Evolutionary conservation across 2,329 filamentous ascomycete species (phyloP).

Genomic region (Colletotrichum tropicale): DNA sequence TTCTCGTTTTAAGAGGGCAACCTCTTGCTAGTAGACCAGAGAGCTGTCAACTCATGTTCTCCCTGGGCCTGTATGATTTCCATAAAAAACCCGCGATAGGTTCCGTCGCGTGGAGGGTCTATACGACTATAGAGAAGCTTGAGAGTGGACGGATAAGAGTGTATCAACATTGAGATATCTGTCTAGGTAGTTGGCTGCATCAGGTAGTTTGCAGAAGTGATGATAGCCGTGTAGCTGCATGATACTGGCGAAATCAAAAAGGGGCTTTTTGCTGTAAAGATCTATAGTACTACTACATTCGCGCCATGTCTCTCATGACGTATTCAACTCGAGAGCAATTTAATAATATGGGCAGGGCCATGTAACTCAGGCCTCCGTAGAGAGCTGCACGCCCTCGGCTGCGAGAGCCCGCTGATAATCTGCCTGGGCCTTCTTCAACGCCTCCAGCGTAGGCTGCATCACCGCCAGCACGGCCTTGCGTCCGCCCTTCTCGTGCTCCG

Average conservation of each 20-base stretch:
- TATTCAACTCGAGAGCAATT: not conserved
- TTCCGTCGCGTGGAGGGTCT: not conserved
- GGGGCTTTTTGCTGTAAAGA: not conserved
- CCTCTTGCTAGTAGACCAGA: not conserved
- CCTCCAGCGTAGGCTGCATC: conserved; percentile 74
- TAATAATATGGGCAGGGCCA: not conserved
- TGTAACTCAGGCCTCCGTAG: conserved; percentile 43
- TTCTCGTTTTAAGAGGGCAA: not conserved
- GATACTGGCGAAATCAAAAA: not conserved
- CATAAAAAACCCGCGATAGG: not conserved
- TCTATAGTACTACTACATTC: not conserved
- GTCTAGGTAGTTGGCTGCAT: not conserved
- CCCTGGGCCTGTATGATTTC: not conserved
- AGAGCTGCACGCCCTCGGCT: conserved; percentile 60
- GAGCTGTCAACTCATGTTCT: not conserved
- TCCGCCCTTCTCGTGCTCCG: conserved; percentile 74
- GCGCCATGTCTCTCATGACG: not conserved
- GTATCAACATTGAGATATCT: not conserved
- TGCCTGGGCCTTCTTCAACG: conserved; percentile 71
- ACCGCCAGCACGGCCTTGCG: conserved; percentile 76
- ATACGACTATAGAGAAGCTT: not conserved
- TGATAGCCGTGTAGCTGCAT: not conserved
- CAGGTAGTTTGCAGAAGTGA: not conserved
- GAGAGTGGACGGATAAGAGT: not conserved
- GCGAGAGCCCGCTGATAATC: conserved; percentile 75